Evolutionary conservation across 305 asterid genomes (phyloP).

Genomic region (Withania somnifera): DNA sequence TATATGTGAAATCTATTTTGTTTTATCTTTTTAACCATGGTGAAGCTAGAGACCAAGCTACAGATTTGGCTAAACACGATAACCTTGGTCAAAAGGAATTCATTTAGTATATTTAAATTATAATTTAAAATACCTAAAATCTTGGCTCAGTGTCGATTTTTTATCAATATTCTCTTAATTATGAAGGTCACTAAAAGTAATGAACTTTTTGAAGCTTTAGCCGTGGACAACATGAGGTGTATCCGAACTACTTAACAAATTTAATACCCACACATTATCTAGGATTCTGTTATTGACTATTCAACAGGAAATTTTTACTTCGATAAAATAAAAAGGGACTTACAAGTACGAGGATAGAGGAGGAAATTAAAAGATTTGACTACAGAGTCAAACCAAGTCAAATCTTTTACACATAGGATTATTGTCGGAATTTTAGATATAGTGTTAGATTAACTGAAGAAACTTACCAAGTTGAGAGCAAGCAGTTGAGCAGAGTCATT

Average conservation of each 20-base stretch:
- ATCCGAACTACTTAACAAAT: neutral
- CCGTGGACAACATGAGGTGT: neutral
- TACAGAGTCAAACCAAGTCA: neutral
- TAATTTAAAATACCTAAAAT: too few relatives aligned
- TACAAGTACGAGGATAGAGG: neutral
- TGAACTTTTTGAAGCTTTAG: neutral
- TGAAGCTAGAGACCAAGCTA: too few relatives aligned
- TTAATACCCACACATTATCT: neutral
- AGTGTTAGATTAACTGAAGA: neutral
- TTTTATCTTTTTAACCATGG: neutral
- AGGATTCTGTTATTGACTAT: neutral
- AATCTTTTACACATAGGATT: too few relatives aligned
- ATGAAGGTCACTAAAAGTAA: neutral
- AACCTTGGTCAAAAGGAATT: neutral
- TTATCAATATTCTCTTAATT: neutral
- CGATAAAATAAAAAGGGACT: neutral
- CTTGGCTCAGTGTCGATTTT: too few relatives aligned
- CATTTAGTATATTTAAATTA: too few relatives aligned
- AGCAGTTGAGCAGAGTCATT: slow-evolving; percentile 34
- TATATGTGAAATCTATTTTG: too few relatives aligned
- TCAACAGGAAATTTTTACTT: neutral
- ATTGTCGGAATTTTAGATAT: too few relatives aligned
- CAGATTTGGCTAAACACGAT: neutral
- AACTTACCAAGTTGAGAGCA: slow-evolving; percentile 30
- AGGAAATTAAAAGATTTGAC: neutral